These are phyloP conservation scores for Trichoderma asperelloides DNA, from an alignment of 495 filamentous ascomycete genomes.

Conservation along the genomic window DNA sequence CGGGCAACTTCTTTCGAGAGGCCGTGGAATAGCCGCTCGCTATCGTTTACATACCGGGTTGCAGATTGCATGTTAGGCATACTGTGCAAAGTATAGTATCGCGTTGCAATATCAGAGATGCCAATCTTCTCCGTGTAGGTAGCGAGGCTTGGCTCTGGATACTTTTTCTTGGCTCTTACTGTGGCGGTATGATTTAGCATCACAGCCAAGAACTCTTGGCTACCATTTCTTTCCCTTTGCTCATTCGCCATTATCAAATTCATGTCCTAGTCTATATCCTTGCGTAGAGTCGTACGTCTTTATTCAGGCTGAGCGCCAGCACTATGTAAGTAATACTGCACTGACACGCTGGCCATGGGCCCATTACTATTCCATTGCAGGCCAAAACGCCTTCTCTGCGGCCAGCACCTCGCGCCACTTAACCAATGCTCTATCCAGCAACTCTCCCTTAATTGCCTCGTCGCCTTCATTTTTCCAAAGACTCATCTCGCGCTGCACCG, in stretches of 20 bases:
- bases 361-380: constrained; percentile 14
- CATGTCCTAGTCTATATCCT: not conserved
- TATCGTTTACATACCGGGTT: not conserved
- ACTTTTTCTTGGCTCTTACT: not conserved
- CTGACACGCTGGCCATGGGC: too few species aligned
- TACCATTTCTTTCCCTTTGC: not conserved
- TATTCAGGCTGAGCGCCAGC: too few species aligned
- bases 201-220: not conserved
- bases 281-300: too few species aligned
- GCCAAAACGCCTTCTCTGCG: constrained; percentile 29
- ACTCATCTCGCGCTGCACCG: constrained; percentile 16
- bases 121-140: not conserved
- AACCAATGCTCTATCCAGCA: constrained; percentile 22
- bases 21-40: not conserved
- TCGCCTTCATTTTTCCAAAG: constrained; percentile 9
- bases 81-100: too few species aligned
- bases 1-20: not conserved
- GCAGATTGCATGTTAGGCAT: not conserved
- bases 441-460: constrained; percentile 13
- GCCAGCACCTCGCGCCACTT: constrained; percentile 26
- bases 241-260: not conserved
- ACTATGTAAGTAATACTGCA: too few species aligned
- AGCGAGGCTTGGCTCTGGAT: not conserved
- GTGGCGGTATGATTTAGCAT: too few species aligned
- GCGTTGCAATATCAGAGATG: too few species aligned